Conservation (phyloP, 1,284 basidiomycete species). For the Ustilago tritici region DNA sequence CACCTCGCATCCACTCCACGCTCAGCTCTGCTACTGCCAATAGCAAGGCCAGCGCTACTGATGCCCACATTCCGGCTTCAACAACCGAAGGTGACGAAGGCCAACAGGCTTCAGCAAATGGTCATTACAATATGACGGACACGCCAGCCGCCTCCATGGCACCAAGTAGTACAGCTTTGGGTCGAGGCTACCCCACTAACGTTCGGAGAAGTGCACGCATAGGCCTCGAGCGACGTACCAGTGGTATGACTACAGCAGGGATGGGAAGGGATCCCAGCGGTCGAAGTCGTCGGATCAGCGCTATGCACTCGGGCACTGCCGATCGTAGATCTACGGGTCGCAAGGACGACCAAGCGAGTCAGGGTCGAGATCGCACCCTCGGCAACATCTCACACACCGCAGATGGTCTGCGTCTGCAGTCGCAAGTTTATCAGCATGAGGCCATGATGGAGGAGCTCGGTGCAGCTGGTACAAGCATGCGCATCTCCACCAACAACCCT, state of each 20-base stretch:
- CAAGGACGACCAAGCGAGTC: constrained; percentile 29
- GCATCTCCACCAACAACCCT: constrained; percentile 25
- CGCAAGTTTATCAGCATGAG: constrained; percentile 37
- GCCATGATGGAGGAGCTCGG: constrained; percentile 45
- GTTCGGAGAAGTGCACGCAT: constrained; percentile 34
- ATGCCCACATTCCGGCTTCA: neutral
- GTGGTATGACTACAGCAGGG: constrained; percentile 25
- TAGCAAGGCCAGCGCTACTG: neutral
- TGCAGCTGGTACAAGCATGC: constrained; percentile 29
- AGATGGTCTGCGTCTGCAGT: constrained; percentile 48
- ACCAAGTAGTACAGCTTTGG: constrained; percentile 16
- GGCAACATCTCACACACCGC: constrained; percentile 50
- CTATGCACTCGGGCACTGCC: constrained; percentile 36
- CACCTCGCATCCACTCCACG: constrained; percentile 18
- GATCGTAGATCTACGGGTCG: constrained; percentile 39
- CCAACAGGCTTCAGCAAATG: constrained; percentile 7
- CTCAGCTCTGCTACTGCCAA: constrained; percentile 10
- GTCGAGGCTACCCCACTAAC: constrained; percentile 38
- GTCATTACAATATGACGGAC: constrained; percentile 7
- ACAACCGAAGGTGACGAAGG: constrained; percentile 6
- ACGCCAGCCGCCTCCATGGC: constrained; percentile 14
- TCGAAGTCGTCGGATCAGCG: constrained; percentile 49
- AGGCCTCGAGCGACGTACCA: constrained; percentile 41
- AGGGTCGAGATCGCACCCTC: constrained; percentile 43
- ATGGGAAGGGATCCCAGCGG: constrained; percentile 53